These are phyloP conservation scores for Curvularia hawaiiensis DNA, from an alignment of 2,329 filamentous ascomycete genomes.

Conservation along the genomic window DNA sequence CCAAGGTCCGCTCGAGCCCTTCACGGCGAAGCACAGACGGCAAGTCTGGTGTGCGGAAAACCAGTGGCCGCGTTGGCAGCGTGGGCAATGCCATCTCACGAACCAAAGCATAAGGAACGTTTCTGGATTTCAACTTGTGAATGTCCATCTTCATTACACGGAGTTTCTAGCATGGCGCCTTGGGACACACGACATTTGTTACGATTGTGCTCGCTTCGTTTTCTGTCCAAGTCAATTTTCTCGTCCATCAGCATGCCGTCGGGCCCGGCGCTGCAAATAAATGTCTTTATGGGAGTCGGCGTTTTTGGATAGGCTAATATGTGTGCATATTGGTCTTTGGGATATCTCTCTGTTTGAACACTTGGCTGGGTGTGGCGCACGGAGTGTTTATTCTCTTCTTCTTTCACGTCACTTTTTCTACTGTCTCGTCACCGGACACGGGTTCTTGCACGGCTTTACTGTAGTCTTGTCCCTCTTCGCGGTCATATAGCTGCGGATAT, in stretches of 20 bases:
- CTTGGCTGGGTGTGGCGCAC: constrained; percentile 21
- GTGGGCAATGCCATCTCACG: constrained; percentile 44
- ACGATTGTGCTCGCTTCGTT: constrained; percentile 15
- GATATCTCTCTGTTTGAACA: constrained; percentile 17
- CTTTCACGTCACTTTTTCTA: constrained; percentile 3
- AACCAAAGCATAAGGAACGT: constrained; percentile 34
- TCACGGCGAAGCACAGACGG: constrained; percentile 53
- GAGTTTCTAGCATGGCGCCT: constrained; percentile 15
- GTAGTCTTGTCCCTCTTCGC: constrained; percentile 31
- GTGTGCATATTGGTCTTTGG: constrained; percentile 20
- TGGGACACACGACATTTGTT: constrained; percentile 8
- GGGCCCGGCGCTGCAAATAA: constrained; percentile 21
- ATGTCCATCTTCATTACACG: constrained; percentile 17
- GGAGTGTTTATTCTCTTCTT: constrained; percentile 22
- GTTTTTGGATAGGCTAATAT: constrained; percentile 26
- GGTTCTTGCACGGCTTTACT: constrained; percentile 20
- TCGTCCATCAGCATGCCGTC: constrained; percentile 21
- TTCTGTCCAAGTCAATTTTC: constrained; percentile 17
- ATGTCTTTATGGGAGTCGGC: constrained; percentile 30
- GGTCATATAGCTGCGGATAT: constrained; percentile 23
- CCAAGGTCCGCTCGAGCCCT: constrained; percentile 53
- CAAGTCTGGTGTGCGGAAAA: constrained; percentile 57
- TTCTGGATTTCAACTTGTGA: constrained; percentile 11
- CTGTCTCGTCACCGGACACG: constrained; percentile 18
- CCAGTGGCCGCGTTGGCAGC: constrained; percentile 57